Base-by-base conservation (phyloP, 139 green algal genomes). In the Closterium sp. region DNA sequence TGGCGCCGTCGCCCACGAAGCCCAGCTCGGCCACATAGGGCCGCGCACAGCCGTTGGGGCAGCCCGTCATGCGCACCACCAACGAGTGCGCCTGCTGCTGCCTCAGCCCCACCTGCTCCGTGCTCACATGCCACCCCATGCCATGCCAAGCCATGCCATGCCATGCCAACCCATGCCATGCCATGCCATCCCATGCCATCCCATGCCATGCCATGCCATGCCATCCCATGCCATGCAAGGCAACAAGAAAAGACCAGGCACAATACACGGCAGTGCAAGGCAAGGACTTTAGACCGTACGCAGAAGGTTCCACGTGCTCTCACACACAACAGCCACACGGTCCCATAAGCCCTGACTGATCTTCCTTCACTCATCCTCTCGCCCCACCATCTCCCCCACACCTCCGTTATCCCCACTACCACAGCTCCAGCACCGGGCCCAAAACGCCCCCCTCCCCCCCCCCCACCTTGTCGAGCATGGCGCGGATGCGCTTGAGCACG, bases 1-100 rank as follows among this genome's bases (percentile, higher is more conserved):
- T 99, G 90, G 98, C 97, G 17, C 98, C 98, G 93, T 99, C 98
- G 13, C 97, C 97, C 85, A 99, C 98, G 94, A 99, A 98, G 38
- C 97, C 98, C 13, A 99, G 94, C 96, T 99, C 98, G 22, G 98
- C 98, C 97, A 99, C 99, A 96, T 99, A 99, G 0, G 98, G 98
- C 86, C 98, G 94, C 17, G 98, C 97, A 95, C 98, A 99, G 86
- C 98, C 98, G 94, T 99, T 99, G 93, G 98, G 98, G 97, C 98
- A 99, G 88, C 98, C 98, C 45, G 98, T 99, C 97, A 99, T 99
- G 92, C 98, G 97, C 91, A 99, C 95, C 22, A 98, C 95, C 86
- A 99, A 94, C 29, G 94, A 87, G 92, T 98, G 96, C 22, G 95
- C 92, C 21, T 91, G 62, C 62, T 79, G 79, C 29, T 34, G 91